These are phyloP conservation scores for Chaetomium sp. DNA, from an alignment of 2,329 filamentous ascomycete species.

Conservation along the genomic window DNA sequence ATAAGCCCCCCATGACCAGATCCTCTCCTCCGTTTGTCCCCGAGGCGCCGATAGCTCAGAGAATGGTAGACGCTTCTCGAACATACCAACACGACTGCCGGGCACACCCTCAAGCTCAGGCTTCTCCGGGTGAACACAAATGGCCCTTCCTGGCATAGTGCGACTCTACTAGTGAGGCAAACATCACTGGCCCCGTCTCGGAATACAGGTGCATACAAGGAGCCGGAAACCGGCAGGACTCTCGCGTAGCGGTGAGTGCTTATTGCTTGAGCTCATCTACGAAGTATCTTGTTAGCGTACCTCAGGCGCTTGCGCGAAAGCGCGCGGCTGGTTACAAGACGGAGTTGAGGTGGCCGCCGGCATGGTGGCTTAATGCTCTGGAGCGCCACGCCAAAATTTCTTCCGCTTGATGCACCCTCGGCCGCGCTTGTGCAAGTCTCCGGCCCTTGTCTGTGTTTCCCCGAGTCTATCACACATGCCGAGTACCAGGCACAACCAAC, in stretches of 20 bases:
- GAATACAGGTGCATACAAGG: neutral
- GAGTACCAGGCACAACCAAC: slow-evolving; percentile 12
- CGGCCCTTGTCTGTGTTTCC: slow-evolving; percentile 13
- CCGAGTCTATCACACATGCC: slow-evolving; percentile 20
- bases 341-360: slow-evolving; percentile 6
- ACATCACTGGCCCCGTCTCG: neutral
- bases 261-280: neutral
- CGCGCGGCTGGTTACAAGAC: neutral
- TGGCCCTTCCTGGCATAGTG: neutral
- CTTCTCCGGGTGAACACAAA: neutral
- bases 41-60: neutral
- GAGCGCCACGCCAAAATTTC: neutral
- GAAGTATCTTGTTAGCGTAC: neutral
- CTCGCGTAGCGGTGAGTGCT: slow-evolving; percentile 10
- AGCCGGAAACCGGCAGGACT: slow-evolving; percentile 17
- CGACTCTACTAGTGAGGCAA: neutral
- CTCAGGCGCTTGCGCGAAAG: slow-evolving; percentile 3
- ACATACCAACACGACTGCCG: neutral
- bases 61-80: neutral
- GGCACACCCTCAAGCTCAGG: neutral
- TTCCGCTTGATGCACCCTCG: neutral
- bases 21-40: neutral
- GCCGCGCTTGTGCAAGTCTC: slow-evolving; percentile 13
- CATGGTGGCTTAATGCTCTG: slow-evolving; percentile 16
- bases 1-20: slow-evolving; percentile 1